Evolutionary conservation across 257 asterid genomes (phyloP), one percentile per base, ranked within the genome.

Genomic region (Misopates orontium): DNA sequence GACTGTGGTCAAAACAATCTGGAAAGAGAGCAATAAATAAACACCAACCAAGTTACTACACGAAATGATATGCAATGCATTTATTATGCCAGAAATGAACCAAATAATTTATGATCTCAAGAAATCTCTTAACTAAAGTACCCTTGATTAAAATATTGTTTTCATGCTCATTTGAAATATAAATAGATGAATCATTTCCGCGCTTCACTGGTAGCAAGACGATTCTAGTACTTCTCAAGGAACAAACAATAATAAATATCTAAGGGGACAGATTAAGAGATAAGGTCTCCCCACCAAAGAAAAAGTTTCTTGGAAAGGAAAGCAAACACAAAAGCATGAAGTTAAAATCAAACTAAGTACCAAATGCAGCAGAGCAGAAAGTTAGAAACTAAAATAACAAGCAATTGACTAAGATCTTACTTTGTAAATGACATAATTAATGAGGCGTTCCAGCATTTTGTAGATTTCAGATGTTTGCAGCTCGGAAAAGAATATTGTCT

Each of bases 401-500:
- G 63, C 31, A n/a, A 32, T 8, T 17, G 24, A n/a, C 31, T 48
- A 55, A 62, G 45, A 64, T 48, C 60, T 66, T 77, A 91, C 98
- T 96, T 91, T 91, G 81, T 89, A 91, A 68, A 91, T 82, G 69
- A 86, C 74, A 79, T 91, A 91, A 80, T 91, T 86, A 70, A 85
- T 66, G 25, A 91, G 96, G 66, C 95, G 87, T 66, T 91, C 98
- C 65, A 82, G 88, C 82, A 83, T 73, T 84, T 91, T 91, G 21
- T 87, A 88, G 64, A 78, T 77, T 78, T 91, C 98, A 32, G 95
- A 82, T n/a, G 95, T 69, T 71, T 87, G 79, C 84, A 91, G 74
- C 81, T 86, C 92, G 44, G 95, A 84, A 75, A 91, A 91, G 79
- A 91, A 88, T 79, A 91, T 48, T 65, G 86, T 89, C 98, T 91